Evolutionary conservation across 2,329 filamentous ascomycete genomes (phyloP), one percentile per base, ranked within the genome.

Genomic region (Macrophomina tecta): DNA sequence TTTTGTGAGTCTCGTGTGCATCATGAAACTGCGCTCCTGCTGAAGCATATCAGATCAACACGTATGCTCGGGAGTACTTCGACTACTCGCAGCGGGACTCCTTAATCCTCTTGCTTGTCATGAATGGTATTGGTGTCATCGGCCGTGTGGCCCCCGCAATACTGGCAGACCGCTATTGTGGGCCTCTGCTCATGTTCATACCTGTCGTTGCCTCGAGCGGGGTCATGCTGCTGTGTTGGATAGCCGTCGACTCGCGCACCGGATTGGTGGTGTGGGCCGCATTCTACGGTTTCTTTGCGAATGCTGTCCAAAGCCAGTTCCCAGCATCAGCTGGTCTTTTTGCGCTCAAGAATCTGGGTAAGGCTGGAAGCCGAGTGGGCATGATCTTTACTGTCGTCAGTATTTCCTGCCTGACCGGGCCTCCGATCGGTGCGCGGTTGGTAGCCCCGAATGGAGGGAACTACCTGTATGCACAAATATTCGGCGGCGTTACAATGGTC

Each of bases 81-180:
- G 73, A 77, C 52, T 80, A 87, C 67, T 79, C 81, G 16, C 82
- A 85, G 18, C 61, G 36, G 53, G 45, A 30, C 14, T 64, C n/a
- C 42, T 32, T 64, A 16, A 38, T 51, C n/a, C 61, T 64, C 3
- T 34, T 64, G 16, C 61, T 49, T 5, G 36, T 64, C 16, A 51
- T 64, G 61, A 64, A 64, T 18, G 61, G 45, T 0, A 49, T 48
- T 12, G 61, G 30, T n/a, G 61, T 45, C 48, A 38, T 42, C n/a
- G 28, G 46, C n/a, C 49, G 46, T 40, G 46, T 42, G 34, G 46
- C 36, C 5, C 36, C 84, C 0, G 84, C 83, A 12, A 82, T 82
- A 8, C 46, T 53, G 28, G 46, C 61, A 23, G 38, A 48, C 72
- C 80, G 76, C 5, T 77, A 70, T 62, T 75, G 52, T 18, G 61